A percentile compares a stretch with the other conserved stretches of the same genome.
Evolutionary conservation across 768 basidiomycete species (phyloP).

Genomic region (Russula earlei): DNA sequence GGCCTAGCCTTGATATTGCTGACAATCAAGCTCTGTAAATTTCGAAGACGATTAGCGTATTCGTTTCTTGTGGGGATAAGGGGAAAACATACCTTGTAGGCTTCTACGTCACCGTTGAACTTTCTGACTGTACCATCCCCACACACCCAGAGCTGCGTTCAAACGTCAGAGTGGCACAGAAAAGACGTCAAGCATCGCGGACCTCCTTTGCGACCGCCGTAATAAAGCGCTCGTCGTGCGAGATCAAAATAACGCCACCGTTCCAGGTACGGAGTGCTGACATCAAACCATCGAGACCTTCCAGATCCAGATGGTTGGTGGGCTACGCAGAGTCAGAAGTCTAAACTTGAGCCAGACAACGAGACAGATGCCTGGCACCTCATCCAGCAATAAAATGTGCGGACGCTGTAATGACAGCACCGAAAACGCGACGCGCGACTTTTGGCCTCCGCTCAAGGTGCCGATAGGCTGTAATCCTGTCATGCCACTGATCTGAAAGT

Average conservation of each 20-base stretch:
- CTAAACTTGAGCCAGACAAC: not conserved
- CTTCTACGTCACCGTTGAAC: constrained; percentile 84
- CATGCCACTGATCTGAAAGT: constrained; percentile 96
- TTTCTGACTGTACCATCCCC: constrained; percentile 71
- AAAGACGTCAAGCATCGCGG: constrained; percentile 17
- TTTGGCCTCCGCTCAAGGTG: constrained; percentile 92
- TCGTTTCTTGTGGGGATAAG: not conserved
- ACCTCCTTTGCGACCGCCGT: constrained; percentile 83
- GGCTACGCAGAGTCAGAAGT: constrained; percentile 39
- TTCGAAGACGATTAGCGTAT: not conserved
- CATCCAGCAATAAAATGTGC: constrained; percentile 89
- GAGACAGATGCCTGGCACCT: constrained; percentile 37
- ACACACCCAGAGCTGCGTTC: constrained; percentile 80
- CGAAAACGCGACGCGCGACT: constrained; percentile 91
- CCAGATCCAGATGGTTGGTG: constrained; percentile 94
- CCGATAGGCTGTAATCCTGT: constrained; percentile 87
- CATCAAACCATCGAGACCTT: constrained; percentile 96
- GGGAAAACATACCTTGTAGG: constrained; percentile 64
- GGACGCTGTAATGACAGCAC: constrained; percentile 78
- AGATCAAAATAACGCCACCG: constrained; percentile 87
- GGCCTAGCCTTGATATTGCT: constrained; percentile 30
- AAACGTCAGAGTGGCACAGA: constrained; percentile 9
- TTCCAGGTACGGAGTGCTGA: constrained; percentile 70
- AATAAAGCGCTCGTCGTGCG: constrained; percentile 94
- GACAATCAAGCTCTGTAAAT: constrained; percentile 19